Evolutionary conservation across 2,329 filamentous ascomycete genomes (phyloP).

Genomic region (Monilinia vaccinii-corymbosi): DNA sequence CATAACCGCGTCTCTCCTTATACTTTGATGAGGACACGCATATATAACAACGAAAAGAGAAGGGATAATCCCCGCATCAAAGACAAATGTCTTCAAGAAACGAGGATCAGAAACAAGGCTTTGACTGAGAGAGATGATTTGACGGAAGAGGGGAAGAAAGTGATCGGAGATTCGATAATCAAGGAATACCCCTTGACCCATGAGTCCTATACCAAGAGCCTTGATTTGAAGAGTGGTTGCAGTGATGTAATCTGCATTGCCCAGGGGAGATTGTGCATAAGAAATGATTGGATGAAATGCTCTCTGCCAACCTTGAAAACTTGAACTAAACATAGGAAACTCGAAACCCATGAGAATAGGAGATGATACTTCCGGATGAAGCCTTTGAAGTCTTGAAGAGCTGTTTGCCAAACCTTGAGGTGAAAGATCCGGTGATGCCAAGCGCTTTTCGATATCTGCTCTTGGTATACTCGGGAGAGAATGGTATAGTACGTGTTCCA

Average conservation of each 20-base stretch:
- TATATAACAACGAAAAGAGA: conserved; percentile 17
- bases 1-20: conserved; percentile 17
- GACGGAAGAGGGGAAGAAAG: conserved; percentile 10
- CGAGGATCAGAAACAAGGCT: conserved; percentile 10
- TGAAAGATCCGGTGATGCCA: conserved; percentile 8
- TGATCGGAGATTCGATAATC: background rate
- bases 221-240: conserved; percentile 16
- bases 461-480: conserved; percentile 6
- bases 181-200: conserved; percentile 10
- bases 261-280: background rate
- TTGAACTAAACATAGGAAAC: conserved; percentile 11
- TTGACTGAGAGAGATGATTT: conserved; percentile 15
- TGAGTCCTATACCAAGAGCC: conserved; percentile 11
- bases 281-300: conserved; percentile 16
- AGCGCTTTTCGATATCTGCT: conserved; percentile 4
- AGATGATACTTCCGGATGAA: conserved; percentile 6
- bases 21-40: conserved; percentile 9
- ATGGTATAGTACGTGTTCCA: conserved; percentile 8
- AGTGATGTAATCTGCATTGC: conserved; percentile 12
- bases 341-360: conserved; percentile 6
- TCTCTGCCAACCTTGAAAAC: conserved; percentile 13
- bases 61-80: conserved; percentile 19
- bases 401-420: conserved; percentile 9
- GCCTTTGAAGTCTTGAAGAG: conserved; percentile 6
- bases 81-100: conserved; percentile 20